These are phyloP conservation scores for Chrysoporthe cubensis DNA, from an alignment of 2,329 filamentous ascomycete species.

Conservation along the genomic window DNA sequence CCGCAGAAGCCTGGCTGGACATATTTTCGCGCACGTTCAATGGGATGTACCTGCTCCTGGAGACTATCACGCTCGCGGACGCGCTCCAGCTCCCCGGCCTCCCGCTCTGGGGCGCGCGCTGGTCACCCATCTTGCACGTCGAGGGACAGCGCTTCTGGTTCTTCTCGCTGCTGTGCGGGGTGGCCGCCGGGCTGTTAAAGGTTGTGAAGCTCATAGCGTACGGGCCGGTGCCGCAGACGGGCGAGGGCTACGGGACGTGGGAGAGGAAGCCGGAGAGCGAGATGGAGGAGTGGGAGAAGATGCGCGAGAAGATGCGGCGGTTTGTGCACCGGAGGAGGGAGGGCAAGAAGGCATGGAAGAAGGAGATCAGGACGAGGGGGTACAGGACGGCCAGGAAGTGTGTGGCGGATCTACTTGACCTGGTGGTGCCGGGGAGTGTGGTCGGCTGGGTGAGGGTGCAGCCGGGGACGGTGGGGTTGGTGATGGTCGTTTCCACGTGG, in stretches of 20 bases:
- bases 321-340: conserved; percentile 41
- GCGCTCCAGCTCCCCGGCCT: conserved; percentile 47
- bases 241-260: conserved; percentile 36
- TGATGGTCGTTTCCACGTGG: conserved; percentile 65
- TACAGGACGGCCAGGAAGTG: conserved; percentile 50
- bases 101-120: conserved; percentile 56
- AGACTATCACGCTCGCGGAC: conserved; percentile 66
- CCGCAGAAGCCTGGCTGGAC: conserved; percentile 52
- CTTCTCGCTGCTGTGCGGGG: conserved; percentile 58
- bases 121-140: conserved; percentile 51
- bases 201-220: conserved; percentile 44
- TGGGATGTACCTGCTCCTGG: conserved; percentile 69
- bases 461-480: conserved; percentile 56
- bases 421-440: conserved; percentile 62
- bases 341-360: conserved; percentile 38
- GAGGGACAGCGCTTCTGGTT: conserved; percentile 75
- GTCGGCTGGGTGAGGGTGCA: conserved; percentile 63
- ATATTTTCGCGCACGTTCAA: conserved; percentile 62
- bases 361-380: conserved; percentile 37
- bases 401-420: conserved; percentile 62
- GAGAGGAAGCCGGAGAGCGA: conserved; percentile 33
- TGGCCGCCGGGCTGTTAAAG: conserved; percentile 48
- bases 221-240: conserved; percentile 40
- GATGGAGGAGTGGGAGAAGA: conserved; percentile 34
- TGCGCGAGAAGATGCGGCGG: conserved; percentile 42